A percentile compares a stretch with the other conserved stretches of the same genome.
These are phyloP conservation scores for Tausonia pullulans DNA, from an alignment of 1,284 basidiomycete species.

Conservation along the genomic window DNA sequence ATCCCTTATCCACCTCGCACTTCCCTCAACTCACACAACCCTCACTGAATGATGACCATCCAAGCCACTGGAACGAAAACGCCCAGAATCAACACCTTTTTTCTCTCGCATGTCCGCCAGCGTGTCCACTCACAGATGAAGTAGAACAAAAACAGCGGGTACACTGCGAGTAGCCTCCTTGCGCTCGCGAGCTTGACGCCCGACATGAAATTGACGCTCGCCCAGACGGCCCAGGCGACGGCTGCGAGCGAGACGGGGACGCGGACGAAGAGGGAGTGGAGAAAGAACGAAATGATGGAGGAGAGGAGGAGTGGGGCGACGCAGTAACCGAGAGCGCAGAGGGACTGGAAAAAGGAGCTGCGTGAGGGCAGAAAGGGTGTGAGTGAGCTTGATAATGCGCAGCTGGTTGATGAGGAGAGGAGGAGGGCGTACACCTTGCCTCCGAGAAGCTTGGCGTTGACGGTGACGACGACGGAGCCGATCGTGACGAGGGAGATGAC, in stretches of 20 bases:
- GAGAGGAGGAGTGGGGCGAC: slow-evolving; percentile 81
- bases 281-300: slow-evolving; percentile 72
- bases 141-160: slow-evolving; percentile 59
- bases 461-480: slow-evolving; percentile 75
- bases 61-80: slow-evolving; percentile 46
- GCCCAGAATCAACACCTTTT: background rate
- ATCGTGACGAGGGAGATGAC: slow-evolving; percentile 83
- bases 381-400: background rate
- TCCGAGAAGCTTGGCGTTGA: slow-evolving; percentile 91
- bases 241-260: slow-evolving; percentile 69
- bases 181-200: slow-evolving; percentile 83
- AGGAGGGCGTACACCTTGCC: slow-evolving; percentile 64
- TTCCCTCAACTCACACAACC: no score
- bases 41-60: slow-evolving; percentile 83
- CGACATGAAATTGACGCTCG: slow-evolving; percentile 16
- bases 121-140: slow-evolving; percentile 39
- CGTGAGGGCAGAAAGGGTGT: background rate
- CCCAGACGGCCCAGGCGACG: slow-evolving; percentile 94
- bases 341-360: slow-evolving; percentile 89
- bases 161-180: slow-evolving; percentile 78
- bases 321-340: slow-evolving; percentile 84
- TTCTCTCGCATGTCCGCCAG: background rate
- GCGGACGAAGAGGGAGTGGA: slow-evolving; percentile 72
- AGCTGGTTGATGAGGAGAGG: no score
- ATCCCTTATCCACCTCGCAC: no score